Evolutionary conservation across 257 asterid genomes (phyloP), one percentile per base, ranked within the genome.

Genomic region (Fraxinus quadrangulata): DNA sequence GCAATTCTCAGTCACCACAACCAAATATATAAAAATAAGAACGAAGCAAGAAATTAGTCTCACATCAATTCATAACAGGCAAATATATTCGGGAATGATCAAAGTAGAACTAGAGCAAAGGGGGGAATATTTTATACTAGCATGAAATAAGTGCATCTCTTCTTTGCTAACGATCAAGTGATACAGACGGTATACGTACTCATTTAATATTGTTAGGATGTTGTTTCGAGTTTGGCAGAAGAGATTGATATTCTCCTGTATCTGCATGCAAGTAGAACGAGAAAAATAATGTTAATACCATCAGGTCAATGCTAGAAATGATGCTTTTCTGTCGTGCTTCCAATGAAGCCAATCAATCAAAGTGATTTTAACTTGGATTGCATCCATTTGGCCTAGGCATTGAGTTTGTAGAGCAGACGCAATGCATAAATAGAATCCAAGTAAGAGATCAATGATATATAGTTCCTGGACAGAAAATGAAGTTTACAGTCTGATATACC

Each of bases 241-340:
- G 88, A 92, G 94, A 80, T 77, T 79, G 63, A 90, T 78, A 82
- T 94, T 94, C 76, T 94, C 97, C 3, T 84, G 88, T 49, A 94
- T 75, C 98, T 94, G 94, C 91, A 88, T 49, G 79, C 78, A 85
- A 61, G 79, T 19, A 37, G 77, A 77, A 82, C 13, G 45, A 39
- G 40, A 73, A 74, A 30, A 30, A 82, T 30, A 74, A 42, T 75
- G 76, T 70, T 77, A 77, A 31, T 78, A 75, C 42, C 45, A 76
- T 31, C 69, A 54, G 47, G 66, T 61, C 42, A 74, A 2, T 72
- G 78, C 75, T 66, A 72, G 67, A 24, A 67, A 73, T 75, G 71
- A 80, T 75, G 78, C 33, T 77, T 26, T 11, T 26, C 39, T 59
- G 39, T 54, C 45, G 12, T 11, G 51, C 51, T 12, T 42, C 51